Percentiles rank a stretch among this genome's conserved stretches.
phyloP scores from a whole-genome alignment of 2,329 filamentous ascomycete species.

The Diaporthe ilicicola region DNA sequence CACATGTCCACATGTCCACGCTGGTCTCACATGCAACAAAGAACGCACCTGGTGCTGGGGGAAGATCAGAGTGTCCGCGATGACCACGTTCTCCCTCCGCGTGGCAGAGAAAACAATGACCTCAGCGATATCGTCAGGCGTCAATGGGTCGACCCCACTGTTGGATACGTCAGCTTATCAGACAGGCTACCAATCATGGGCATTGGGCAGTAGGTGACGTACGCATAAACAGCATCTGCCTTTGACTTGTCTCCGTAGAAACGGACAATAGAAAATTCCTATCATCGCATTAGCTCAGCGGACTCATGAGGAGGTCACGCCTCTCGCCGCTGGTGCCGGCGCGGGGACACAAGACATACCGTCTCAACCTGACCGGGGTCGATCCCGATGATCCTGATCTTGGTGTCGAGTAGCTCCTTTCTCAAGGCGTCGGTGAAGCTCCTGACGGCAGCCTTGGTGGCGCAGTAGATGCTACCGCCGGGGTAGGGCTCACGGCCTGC shows the following conservation, averaged over 20 bases:
- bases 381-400: conserved; percentile 85
- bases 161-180: conserved; percentile 11
- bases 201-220: conserved; percentile 44
- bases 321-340: neutral
- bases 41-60: conserved; percentile 84
- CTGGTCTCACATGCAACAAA: neutral
- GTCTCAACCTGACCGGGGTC: conserved; percentile 96
- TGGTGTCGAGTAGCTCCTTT: conserved; percentile 81
- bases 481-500: conserved; percentile 88
- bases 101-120: conserved; percentile 86
- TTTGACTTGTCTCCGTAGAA: conserved; percentile 90
- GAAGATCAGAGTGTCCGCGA: conserved; percentile 87
- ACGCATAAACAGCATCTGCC: conserved; percentile 90
- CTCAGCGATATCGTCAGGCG: conserved; percentile 90
- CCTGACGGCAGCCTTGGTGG: conserved; percentile 87
- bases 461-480: conserved; percentile 91
- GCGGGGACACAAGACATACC: conserved; percentile 49
- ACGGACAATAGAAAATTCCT: conserved; percentile 88
- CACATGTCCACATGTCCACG: neutral
- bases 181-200: neutral
- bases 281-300: conserved; percentile 23
- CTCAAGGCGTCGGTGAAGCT: conserved; percentile 85
- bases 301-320: neutral
- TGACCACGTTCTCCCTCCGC: conserved; percentile 86
- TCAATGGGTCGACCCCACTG: conserved; percentile 82